Evolutionary conservation across 2,329 filamentous ascomycete species (phyloP), one percentile per base, ranked within the genome.

Genomic region (Penicillium olsonii): DNA sequence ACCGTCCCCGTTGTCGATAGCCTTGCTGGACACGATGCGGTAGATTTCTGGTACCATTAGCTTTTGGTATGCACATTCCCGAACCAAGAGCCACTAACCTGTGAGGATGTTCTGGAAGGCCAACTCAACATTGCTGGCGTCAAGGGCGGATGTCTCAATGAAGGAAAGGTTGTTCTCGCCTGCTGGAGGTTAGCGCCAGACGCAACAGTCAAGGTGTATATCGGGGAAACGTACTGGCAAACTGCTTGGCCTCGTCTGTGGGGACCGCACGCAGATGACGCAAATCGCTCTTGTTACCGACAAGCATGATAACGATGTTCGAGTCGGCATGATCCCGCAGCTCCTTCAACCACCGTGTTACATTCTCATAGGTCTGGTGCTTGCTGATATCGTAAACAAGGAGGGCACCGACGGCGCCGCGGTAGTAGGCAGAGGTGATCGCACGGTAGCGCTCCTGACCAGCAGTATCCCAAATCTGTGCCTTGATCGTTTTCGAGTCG

Each of bases 271-370:
- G 85, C 69, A 99, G 82, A 78, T 99, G 94, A 76, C 92, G 89
- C 87, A 97, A 88, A 95, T 99, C 94, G 75, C 92, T 97, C 88
- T 99, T 99, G 85, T 99, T 99, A 75, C 94, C 94, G 48, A 97
- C 94, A 67, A 99, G 81, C 94, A 99, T 99, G 73, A 99, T 99
- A 67, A 99, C 92, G 67, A 97, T 96, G 79, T 97, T 97, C 67
- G 91, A 92, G 73, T 99, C 94, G 64, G 94, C 94, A 75, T 99
- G 92, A 71, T 96, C 94, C 66, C 94, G 86, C 69, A 99, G 82
- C 81, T 99, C 94, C 80, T 97, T 99, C 79, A 99, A 79, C 94
- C 94, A 99, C 77, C 95, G 84, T 61, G 91, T 96, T 68, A 99
- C 94, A 73, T 97, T 97, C 78, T 97, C 92, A 75, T 96, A 97